Evolutionary conservation across 768 basidiomycete species (phyloP).

Genomic region (Asterophora lycoperdoides): DNA sequence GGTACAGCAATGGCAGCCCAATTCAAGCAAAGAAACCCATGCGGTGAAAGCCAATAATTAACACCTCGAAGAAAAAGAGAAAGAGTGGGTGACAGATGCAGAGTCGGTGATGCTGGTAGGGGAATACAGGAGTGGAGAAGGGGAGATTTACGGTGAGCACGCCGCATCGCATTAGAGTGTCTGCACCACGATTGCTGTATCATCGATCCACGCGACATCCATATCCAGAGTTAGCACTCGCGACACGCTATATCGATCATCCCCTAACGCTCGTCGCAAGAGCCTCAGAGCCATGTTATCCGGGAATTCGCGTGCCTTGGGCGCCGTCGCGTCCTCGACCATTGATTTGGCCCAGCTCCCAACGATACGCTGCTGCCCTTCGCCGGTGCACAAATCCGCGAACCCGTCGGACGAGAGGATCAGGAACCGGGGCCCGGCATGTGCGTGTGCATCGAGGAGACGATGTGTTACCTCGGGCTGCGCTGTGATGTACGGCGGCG

Average conservation of each 20-base stretch:
- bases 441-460: slow-evolving; percentile 30
- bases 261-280: slow-evolving; percentile 52
- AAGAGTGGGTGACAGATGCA: too few species aligned
- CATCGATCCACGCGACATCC: slow-evolving; percentile 65
- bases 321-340: slow-evolving; percentile 10
- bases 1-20: slow-evolving; percentile 8
- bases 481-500: slow-evolving; percentile 64
- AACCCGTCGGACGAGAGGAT: slow-evolving; percentile 67
- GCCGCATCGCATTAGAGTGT: slow-evolving; percentile 36
- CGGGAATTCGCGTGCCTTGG: slow-evolving; percentile 4
- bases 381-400: slow-evolving; percentile 50
- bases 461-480: slow-evolving; percentile 62
- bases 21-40: slow-evolving; percentile 1
- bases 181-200: slow-evolving; percentile 63
- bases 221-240: slow-evolving; percentile 59
- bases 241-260: slow-evolving; percentile 49
- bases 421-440: slow-evolving; percentile 43
- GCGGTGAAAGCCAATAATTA: too few species aligned
- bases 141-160: background rate
- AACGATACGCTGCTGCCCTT: slow-evolving; percentile 43
- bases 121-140: background rate
- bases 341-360: slow-evolving; percentile 49
- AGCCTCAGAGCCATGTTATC: slow-evolving; percentile 56
- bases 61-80: background rate
- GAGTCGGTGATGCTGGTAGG: too few species aligned